Evolutionary conservation across 2,329 filamentous ascomycete species (phyloP), one percentile per base, ranked within the genome.

Genomic region (Trichoderma oligosporum): DNA sequence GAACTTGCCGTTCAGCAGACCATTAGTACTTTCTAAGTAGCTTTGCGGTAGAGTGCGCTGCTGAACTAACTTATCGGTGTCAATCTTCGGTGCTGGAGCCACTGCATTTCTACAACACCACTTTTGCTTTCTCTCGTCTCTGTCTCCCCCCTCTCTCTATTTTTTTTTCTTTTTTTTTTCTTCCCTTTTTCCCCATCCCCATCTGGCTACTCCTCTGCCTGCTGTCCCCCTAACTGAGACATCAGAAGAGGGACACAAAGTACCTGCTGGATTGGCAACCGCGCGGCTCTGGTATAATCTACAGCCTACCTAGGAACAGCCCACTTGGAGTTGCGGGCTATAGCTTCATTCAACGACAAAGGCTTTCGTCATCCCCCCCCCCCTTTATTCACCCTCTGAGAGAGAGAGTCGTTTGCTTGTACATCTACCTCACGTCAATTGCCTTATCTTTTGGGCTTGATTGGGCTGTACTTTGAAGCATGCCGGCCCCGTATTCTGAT

Each of bases 401-500:
- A n/a, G n/a, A n/a, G n/a, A n/a, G n/a, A n/a, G n/a, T n/a, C n/a
- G n/a, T n/a, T n/a, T n/a, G 24, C 48, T n/a, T 38, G 24, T 39
- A n/a, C 49, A 42, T 36, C 12, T 25, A 7, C 12, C 31, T 20
- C 31, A 16, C 22, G 45, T 14, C 45, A 36, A n/a, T n/a, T 33
- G 14, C 29, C 22, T 12, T 9, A 4, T 22, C 4, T 9, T 11
- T 9, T 7, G 33, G 20, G 20, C 33, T 22, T 25, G 39, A n/a
- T n/a, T n/a, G n/a, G n/a, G n/a, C n/a, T n/a, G n/a, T n/a, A n/a
- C n/a, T 31, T 31, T 6, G 27, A 63, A 69, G 63, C 67, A 80
- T 79, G 77, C 68, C 75, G 52, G 66, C 67, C 27, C 74, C 74
- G n/a, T 76, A 78, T 67, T 74, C 77, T 24, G 77, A 79, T 66